A percentile compares a stretch with the other conserved stretches of the same genome.
phyloP scores from a whole-genome alignment of 805 yeast species.

The Vanderwaltozyma tropicalis region DNA sequence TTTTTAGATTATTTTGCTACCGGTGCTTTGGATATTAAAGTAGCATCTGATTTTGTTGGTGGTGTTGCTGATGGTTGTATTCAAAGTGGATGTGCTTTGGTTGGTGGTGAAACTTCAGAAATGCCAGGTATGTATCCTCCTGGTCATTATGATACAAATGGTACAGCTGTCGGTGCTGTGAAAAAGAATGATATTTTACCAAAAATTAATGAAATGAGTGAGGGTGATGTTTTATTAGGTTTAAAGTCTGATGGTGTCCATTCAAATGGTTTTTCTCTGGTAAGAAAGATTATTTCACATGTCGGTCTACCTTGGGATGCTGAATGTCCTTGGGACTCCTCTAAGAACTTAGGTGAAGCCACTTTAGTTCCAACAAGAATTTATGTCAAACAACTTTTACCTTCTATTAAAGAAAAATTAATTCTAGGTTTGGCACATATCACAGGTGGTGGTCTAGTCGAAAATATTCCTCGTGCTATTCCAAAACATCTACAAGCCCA shows the following conservation, averaged over 20 bases:
- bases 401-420: constrained; percentile 55
- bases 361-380: constrained; percentile 84
- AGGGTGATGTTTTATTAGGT: constrained; percentile 79
- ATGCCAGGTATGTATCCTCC: constrained; percentile 98
- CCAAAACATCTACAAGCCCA: constrained; percentile 72
- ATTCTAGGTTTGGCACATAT: constrained; percentile 89
- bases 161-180: constrained; percentile 98
- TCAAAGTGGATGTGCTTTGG: constrained; percentile 91
- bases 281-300: constrained; percentile 81
- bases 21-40: constrained; percentile 73
- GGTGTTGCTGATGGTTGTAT: constrained; percentile 98
- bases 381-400: constrained; percentile 83
- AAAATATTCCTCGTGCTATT: constrained; percentile 89
- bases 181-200: constrained; percentile 68
- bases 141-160: constrained; percentile 95
- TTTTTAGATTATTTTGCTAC: constrained; percentile 96
- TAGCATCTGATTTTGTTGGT: constrained; percentile 79
- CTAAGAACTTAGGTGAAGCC: constrained; percentile 72
- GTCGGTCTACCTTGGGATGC: constrained; percentile 62
- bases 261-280: constrained; percentile 92
- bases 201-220: constrained; percentile 49
- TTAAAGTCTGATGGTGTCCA: constrained; percentile 87
- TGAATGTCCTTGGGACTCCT: constrained; percentile 73
- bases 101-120: constrained; percentile 98
- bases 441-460: constrained; percentile 97